These are phyloP conservation scores for Xylaria sp. DNA, from an alignment of 2,329 filamentous ascomycete species.

Conservation along the genomic window DNA sequence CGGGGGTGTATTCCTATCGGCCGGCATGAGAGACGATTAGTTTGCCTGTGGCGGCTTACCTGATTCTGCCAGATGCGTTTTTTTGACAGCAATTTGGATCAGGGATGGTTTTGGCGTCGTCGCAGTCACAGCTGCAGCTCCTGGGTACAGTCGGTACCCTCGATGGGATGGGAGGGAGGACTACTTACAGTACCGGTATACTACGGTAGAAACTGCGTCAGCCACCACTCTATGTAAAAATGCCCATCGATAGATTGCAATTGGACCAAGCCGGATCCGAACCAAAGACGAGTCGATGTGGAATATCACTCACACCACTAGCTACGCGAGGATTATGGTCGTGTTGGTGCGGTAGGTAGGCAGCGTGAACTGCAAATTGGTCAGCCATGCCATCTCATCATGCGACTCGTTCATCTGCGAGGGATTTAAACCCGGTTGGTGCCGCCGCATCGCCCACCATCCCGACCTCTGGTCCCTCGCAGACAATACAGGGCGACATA, in stretches of 20 bases:
- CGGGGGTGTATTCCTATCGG: neutral
- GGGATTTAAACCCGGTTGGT: conserved; percentile 28
- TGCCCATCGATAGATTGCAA: neutral
- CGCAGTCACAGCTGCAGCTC: conserved; percentile 1
- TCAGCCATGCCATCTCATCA: conserved; percentile 28
- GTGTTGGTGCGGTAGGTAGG: no score
- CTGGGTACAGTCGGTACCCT: conserved; percentile 14
- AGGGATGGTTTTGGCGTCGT: neutral
- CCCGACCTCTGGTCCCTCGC: conserved; percentile 17
- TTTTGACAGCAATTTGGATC: conserved; percentile 10
- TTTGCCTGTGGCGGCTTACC: conserved; percentile 12
- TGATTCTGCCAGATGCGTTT: conserved; percentile 24
- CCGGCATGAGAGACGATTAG: neutral
- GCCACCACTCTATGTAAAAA: conserved; percentile 12
- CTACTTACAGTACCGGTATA: no score
- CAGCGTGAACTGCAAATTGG: neutral
- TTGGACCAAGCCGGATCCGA: conserved; percentile 25
- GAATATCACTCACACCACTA: conserved; percentile 38
- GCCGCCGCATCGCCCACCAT: neutral
- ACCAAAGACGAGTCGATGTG: conserved; percentile 18
- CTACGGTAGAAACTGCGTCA: neutral
- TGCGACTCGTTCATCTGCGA: conserved; percentile 24
- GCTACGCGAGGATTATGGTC: conserved; percentile 20
- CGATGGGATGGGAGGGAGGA: no score
- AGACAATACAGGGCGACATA: conserved; percentile 16